These are phyloP conservation scores for Diversispora eburnea DNA, from an alignment of 192 early-diverging fungal genomes.

Conservation along the genomic window DNA sequence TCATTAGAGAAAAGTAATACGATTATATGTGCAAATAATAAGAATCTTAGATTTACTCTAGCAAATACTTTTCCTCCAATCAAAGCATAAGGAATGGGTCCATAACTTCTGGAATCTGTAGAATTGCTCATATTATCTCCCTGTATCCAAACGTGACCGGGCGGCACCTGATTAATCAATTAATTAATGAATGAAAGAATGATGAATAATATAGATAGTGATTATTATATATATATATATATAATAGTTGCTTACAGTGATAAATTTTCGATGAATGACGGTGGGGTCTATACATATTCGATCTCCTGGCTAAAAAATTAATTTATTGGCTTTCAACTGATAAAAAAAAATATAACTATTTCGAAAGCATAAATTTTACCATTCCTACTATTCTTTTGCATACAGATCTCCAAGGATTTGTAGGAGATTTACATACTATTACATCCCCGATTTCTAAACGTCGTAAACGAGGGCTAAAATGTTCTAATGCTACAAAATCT, in stretches of 20 bases:
- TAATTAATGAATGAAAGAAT: background rate
- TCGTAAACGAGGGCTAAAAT: conserved; percentile 54
- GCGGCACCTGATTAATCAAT: conserved; percentile 57
- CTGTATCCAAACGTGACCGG: conserved; percentile 86
- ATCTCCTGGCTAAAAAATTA: conserved; percentile 65
- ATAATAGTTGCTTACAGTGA: conserved; percentile 46
- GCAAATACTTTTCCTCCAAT: conserved; percentile 74
- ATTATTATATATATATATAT: too few species aligned
- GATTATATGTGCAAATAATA: background rate
- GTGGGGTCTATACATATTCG: conserved; percentile 76
- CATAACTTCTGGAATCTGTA: conserved; percentile 87
- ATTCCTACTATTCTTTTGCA: conserved; percentile 83
- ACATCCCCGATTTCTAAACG: conserved; percentile 70
- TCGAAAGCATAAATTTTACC: conserved; percentile 35
- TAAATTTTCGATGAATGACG: conserved; percentile 48
- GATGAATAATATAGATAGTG: background rate
- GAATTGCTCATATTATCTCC: conserved; percentile 90
- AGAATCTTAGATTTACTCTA: conserved; percentile 38
- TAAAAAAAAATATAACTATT: background rate
- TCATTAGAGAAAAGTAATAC: background rate
- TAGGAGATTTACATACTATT: conserved; percentile 72
- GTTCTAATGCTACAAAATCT: conserved; percentile 73
- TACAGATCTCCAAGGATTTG: conserved; percentile 59
- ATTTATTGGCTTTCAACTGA: background rate
- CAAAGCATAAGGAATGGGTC: conserved; percentile 80